Evolutionary conservation across 768 basidiomycete species (phyloP).

Genomic region (Mrakia blollopis): DNA sequence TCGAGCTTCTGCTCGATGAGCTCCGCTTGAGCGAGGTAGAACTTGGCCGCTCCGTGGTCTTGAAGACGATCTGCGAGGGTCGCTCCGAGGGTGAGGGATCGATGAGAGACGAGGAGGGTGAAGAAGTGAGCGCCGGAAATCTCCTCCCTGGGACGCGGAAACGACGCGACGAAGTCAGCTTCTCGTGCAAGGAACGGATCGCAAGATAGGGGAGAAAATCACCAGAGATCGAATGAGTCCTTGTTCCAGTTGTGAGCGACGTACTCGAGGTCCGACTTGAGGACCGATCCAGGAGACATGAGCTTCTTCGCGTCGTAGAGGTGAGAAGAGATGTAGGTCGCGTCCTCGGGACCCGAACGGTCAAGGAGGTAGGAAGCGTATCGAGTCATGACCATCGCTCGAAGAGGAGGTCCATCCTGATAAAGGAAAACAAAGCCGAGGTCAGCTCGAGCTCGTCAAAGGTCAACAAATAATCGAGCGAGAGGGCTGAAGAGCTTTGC

Average conservation of each 20-base stretch:
- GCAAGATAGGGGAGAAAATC: not conserved
- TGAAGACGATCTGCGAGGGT: conserved; percentile 38
- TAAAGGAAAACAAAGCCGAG: not conserved
- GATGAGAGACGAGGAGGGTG: conserved; percentile 39
- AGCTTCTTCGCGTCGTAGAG: conserved; percentile 38
- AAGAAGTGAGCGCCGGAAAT: conserved; percentile 43
- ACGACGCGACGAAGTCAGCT: conserved; percentile 31
- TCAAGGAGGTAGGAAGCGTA: conserved; percentile 43
- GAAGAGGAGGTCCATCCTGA: conserved; percentile 44
- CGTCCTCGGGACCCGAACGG: conserved; percentile 37
- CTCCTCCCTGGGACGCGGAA: conserved; percentile 28
- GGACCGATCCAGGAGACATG: conserved; percentile 33
- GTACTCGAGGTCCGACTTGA: conserved; percentile 46
- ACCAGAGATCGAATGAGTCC: conserved; percentile 43
- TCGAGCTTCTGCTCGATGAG: conserved; percentile 31
- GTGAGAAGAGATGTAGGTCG: conserved; percentile 36
- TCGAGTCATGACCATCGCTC: conserved; percentile 41
- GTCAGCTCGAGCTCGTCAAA: not conserved
- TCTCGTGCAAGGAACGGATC: conserved; percentile 35
- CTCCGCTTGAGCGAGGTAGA: conserved; percentile 35
- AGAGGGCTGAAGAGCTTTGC: too few relatives aligned
- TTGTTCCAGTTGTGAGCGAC: conserved; percentile 40
- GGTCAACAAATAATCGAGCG: not conserved
- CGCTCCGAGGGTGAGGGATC: conserved; percentile 41
- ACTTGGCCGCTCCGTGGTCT: conserved; percentile 39